Percentiles rank a stretch among this genome's conserved stretches.
Evolutionary conservation across 2,329 filamentous ascomycete species (phyloP).

Genomic region (Dothideomycetes sp.): DNA sequence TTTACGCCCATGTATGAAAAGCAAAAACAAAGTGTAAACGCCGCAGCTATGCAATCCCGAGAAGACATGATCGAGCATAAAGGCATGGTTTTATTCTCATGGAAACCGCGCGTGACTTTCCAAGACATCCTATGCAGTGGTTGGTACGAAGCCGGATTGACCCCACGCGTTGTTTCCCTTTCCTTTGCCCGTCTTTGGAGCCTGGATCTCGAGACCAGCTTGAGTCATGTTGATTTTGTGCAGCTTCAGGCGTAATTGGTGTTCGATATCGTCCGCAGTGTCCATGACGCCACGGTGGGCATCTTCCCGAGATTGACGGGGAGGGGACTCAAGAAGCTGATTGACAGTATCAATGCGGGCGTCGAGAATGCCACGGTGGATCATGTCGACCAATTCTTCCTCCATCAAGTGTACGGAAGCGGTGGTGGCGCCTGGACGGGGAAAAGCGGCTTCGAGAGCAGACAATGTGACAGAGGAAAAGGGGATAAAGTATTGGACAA

Average conservation of each 20-base stretch:
- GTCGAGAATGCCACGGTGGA: constrained; percentile 58
- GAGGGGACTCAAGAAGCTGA: constrained; percentile 61
- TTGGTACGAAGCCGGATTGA: neutral
- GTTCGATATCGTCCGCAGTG: constrained; percentile 60
- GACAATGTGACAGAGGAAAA: constrained; percentile 79
- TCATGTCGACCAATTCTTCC: constrained; percentile 67
- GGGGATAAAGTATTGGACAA: constrained; percentile 82
- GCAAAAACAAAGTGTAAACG: too few species aligned
- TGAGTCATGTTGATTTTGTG: constrained; percentile 65
- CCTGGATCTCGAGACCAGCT: constrained; percentile 56
- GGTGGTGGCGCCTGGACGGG: constrained; percentile 35
- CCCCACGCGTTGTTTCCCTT: constrained; percentile 2
- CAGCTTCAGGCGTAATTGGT: constrained; percentile 64
- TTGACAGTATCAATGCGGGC: constrained; percentile 80
- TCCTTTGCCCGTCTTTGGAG: constrained; percentile 5
- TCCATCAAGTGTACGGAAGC: constrained; percentile 45
- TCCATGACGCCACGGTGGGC: constrained; percentile 62
- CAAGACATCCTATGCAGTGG: too few species aligned
- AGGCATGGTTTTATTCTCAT: neutral
- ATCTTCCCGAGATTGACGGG: constrained; percentile 52
- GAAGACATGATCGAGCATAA: neutral
- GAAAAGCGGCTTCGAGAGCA: constrained; percentile 69
- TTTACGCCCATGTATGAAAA: too few species aligned
- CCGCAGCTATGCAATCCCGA: neutral
- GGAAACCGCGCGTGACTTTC: neutral